Conservation (phyloP, 768 basidiomycete species). For the Boletus sensibilis region DNA sequence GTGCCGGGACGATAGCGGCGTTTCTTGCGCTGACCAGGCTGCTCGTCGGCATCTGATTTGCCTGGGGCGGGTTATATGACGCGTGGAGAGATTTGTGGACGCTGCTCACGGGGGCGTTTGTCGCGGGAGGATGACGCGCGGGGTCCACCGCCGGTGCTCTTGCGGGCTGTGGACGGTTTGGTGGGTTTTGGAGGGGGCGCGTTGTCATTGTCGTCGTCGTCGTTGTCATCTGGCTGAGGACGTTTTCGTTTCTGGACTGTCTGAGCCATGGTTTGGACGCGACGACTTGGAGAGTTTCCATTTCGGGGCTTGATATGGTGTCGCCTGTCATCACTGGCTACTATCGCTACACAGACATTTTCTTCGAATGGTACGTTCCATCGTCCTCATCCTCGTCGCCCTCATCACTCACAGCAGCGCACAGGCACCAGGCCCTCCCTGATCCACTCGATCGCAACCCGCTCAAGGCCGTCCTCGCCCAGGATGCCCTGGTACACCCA, state of each 20-base stretch:
- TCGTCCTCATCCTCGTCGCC: neutral
- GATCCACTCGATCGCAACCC: slow-evolving; percentile 56
- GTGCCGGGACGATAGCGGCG: slow-evolving; percentile 88
- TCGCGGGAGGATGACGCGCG: slow-evolving; percentile 30
- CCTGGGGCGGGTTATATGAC: slow-evolving; percentile 19
- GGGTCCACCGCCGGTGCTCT: slow-evolving; percentile 70
- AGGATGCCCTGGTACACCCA: slow-evolving; percentile 65
- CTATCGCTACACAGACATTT: slow-evolving; percentile 83
- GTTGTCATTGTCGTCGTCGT: slow-evolving; percentile 31
- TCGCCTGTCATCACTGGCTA: slow-evolving; percentile 61
- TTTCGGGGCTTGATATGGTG: slow-evolving; percentile 26
- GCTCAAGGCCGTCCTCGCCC: slow-evolving; percentile 71
- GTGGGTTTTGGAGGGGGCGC: slow-evolving; percentile 41
- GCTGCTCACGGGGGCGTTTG: slow-evolving; percentile 28
- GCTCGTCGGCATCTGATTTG: slow-evolving; percentile 25
- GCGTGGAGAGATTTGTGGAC: slow-evolving; percentile 2
- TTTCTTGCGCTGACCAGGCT: slow-evolving; percentile 40
- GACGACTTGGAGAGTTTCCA: slow-evolving; percentile 5
- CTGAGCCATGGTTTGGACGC: slow-evolving; percentile 55
- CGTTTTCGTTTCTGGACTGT: slow-evolving; percentile 55
- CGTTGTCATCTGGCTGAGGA: slow-evolving; percentile 33
- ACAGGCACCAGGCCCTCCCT: slow-evolving; percentile 58
- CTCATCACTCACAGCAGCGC: neutral
- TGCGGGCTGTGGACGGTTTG: slow-evolving; percentile 69
- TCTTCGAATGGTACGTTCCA: slow-evolving; percentile 70